Evolutionary conservation across 129 eudicot genomes (phyloP), one percentile per base, ranked within the genome.

Genomic region (Sambucus nigra): DNA sequence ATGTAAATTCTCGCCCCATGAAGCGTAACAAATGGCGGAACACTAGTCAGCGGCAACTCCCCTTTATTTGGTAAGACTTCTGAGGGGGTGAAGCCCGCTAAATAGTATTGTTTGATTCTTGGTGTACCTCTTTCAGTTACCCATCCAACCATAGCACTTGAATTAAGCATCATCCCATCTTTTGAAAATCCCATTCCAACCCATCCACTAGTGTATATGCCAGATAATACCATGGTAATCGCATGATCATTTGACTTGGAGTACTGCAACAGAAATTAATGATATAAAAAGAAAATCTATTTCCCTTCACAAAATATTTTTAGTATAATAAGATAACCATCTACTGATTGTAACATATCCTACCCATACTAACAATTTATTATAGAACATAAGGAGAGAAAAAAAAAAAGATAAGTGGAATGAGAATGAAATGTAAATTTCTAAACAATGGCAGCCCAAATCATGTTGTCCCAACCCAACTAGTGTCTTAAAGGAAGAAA

Each of bases 81-180:
- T 1, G 80, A 57, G 16, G 94, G 72, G 0, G 44, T 82, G 50
- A 72, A 77, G 20, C 99, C 99, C 53, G 73, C 65, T 1, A 80
- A 55, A 17, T 79, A 69, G 35, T 76, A 91, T 59, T 86, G 94
- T 62, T 68, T 91, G 59, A 91, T 82, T 38, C 67, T 73, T 42
- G 94, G 80, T 48, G 44, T 53, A 56, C 99, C 99, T 69, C 66
- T 77, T 51, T 57, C 55, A 46, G 68, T 77, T n/a, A 91, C 67
- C 94, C 99, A 91, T 25, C 99, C 99, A 46, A 82, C 99, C 94
- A 91, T 91, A 57, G 89, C 83, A 62, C 99, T 91, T 5, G 89
- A 72, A 41, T 86, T 86, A 9, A 86, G 72, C 99, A 91, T 91
- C 87, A 69, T 79, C 20, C 95, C 99, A 39, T 86, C 82, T 32